Base-by-base conservation (phyloP, 352 stramenopile genomes). In the Globisporangium rhizosaccharum region DNA sequence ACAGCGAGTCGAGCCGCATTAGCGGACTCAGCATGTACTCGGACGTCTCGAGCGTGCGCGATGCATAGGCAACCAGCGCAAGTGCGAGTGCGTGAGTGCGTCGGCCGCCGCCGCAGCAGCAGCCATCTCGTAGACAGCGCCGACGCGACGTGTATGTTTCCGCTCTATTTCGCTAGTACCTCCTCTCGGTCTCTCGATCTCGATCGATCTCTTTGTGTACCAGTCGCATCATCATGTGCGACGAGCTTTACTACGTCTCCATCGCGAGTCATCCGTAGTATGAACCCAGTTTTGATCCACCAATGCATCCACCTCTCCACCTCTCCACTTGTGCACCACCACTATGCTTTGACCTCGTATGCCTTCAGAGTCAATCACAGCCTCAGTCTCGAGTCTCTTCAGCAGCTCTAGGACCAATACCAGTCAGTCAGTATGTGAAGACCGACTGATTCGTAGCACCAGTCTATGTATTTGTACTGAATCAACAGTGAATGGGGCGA, bases 1-100 rank as follows among this genome's bases (percentile, higher is more conserved):
- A 85, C 75, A 88, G 72, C 50, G 57, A 66, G 20, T 61, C 53
- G 42, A 68, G 51, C n/a, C 72, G 79, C 20, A 87, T 86, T 52
- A 92, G 79, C 65, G 74, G 70, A 49, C 76, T 82, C 50, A 84
- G 74, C 54, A 66, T 72, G 56, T 75, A 65, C 41, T 66, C 60
- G 47, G 60, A 66, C 39, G 60, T 53, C 39, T 66, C 54, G 25
- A 63, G 57, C 15, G 50, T 48, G 17, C 39, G 30, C 12, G 50
- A 57, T 17, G 36, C 20, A 18, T 62, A 56, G 41, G 39, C 26
- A 0, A 6, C 28, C 18, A 33, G 46, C 33, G 33, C 47, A 23
- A 36, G 23, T 15, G 15, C 47, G 47, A 36, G 23, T 15, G 15
- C 11, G 25, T 37, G 47, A 23, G 53, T 37, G 17, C 14, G 15